Conservation (phyloP, 768 basidiomycete species). For the Mycena venus region DNA sequence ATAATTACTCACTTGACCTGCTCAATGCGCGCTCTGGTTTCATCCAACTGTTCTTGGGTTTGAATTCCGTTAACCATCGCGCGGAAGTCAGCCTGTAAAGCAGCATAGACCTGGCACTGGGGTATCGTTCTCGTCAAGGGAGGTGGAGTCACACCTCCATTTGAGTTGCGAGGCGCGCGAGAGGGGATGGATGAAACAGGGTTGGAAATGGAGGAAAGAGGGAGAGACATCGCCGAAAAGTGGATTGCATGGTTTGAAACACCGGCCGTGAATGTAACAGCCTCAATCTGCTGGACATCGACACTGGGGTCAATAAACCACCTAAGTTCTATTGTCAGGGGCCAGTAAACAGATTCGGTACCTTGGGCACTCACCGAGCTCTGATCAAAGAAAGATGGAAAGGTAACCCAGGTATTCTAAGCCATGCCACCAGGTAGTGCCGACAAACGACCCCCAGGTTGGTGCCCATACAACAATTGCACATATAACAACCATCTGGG, state of each 20-base stretch:
- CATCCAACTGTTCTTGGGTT: constrained; percentile 43
- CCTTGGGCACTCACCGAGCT: constrained; percentile 34
- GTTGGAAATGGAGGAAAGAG: background rate
- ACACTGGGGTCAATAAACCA: constrained; percentile 38
- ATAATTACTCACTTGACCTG: background rate
- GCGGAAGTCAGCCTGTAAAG: constrained; percentile 39
- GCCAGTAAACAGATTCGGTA: constrained; percentile 9
- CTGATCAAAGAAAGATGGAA: constrained; percentile 46
- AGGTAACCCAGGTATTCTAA: constrained; percentile 31
- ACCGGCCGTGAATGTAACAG: no score
- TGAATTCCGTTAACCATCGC: constrained; percentile 38
- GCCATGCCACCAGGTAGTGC: constrained; percentile 47
- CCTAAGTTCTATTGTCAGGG: constrained; percentile 20
- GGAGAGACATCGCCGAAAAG: no score
- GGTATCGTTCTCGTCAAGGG: constrained; percentile 41
- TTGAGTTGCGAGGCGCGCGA: background rate
- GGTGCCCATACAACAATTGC: no score
- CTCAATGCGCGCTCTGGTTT: background rate
- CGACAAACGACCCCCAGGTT: no score
- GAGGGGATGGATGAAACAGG: background rate
- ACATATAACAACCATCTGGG: constrained; percentile 30
- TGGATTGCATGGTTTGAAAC: background rate
- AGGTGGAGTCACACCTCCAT: background rate
- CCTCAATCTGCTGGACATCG: constrained; percentile 10
- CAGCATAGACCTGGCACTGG: no score